These are phyloP conservation scores for Dioszegia aurantiaca DNA, from an alignment of 768 basidiomycete species.

Conservation along the genomic window DNA sequence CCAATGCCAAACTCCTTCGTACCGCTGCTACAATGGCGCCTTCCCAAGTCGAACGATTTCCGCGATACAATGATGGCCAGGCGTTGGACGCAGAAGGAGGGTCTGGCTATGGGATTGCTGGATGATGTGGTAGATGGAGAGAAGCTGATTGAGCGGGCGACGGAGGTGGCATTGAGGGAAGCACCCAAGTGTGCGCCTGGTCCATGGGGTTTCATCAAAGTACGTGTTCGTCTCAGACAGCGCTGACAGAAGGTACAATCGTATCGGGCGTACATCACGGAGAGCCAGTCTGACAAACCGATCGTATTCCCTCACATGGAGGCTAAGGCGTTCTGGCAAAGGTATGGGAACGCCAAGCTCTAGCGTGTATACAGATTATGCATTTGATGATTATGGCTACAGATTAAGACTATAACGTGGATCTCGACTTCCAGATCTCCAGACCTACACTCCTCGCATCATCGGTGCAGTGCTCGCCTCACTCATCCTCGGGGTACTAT, in stretches of 20 bases:
- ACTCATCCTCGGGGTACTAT: slow-evolving; percentile 12
- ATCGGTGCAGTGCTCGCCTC: slow-evolving; percentile 15
- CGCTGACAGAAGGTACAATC: slow-evolving; percentile 9
- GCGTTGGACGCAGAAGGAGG: slow-evolving; percentile 71
- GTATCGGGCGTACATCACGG: slow-evolving; percentile 4
- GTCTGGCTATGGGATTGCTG: slow-evolving; percentile 64
- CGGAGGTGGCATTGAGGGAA: slow-evolving; percentile 38
- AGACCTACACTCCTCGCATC: background rate
- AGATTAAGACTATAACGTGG: background rate
- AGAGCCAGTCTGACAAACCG: slow-evolving; percentile 22
- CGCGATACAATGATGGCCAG: slow-evolving; percentile 76
- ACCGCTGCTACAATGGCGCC: slow-evolving; percentile 64
- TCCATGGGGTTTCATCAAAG: slow-evolving; percentile 49
- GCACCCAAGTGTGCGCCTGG: slow-evolving; percentile 37
- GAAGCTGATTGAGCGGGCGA: slow-evolving; percentile 27
- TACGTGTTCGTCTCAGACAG: slow-evolving; percentile 6
- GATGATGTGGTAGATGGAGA: slow-evolving; percentile 65
- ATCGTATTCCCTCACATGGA: slow-evolving; percentile 29
- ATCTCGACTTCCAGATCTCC: background rate
- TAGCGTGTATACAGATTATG: slow-evolving; percentile 1
- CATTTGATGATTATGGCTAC: slow-evolving; percentile 11
- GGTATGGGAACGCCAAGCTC: slow-evolving; percentile 20
- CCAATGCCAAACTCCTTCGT: slow-evolving; percentile 71
- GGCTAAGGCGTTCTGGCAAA: slow-evolving; percentile 32
- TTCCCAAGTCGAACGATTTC: slow-evolving; percentile 60